Conservation (phyloP, 179 eudicot species). For the Corrigiola litoralis region DNA sequence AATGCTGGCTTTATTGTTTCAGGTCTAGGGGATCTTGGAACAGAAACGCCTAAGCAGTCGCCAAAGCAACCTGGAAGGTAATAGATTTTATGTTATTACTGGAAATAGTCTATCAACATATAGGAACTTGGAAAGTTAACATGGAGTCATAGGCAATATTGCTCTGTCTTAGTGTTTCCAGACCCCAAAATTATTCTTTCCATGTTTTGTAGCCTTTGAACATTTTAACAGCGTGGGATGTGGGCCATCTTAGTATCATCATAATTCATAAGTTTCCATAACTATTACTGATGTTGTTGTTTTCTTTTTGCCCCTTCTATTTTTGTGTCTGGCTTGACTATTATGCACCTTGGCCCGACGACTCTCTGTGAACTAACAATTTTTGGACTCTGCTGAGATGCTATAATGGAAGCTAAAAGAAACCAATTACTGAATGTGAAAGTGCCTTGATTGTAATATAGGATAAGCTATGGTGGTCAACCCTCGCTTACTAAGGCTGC, state of each 20-base stretch:
- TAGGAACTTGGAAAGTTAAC: background rate
- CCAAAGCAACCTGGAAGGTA: constrained; percentile 65
- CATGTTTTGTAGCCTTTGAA: no score
- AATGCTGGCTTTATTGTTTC: constrained; percentile 19
- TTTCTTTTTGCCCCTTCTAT: background rate
- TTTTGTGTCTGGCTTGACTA: no score
- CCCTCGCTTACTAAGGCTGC: constrained; percentile 38
- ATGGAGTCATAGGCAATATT: background rate
- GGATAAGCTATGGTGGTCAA: constrained; percentile 34
- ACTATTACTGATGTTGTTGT: background rate
- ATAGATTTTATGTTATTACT: background rate
- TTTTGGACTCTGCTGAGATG: background rate
- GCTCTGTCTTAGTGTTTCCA: constrained; percentile 3
- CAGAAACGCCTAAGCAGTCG: constrained; percentile 78
- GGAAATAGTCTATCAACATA: background rate
- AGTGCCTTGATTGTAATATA: constrained; percentile 17
- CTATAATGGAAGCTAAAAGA: background rate
- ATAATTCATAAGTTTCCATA: no score
- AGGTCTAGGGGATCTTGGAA: constrained; percentile 79
- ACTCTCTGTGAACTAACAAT: background rate
- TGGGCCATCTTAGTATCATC: no score
- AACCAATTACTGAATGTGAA: constrained; percentile 11
- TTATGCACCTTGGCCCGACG: no score
- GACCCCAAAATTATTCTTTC: background rate
- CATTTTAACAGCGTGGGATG: no score